Evolutionary conservation across 169 alveolate species (phyloP), one percentile per base, ranked within the genome.

Genomic region (Sarcocystis neurona): DNA sequence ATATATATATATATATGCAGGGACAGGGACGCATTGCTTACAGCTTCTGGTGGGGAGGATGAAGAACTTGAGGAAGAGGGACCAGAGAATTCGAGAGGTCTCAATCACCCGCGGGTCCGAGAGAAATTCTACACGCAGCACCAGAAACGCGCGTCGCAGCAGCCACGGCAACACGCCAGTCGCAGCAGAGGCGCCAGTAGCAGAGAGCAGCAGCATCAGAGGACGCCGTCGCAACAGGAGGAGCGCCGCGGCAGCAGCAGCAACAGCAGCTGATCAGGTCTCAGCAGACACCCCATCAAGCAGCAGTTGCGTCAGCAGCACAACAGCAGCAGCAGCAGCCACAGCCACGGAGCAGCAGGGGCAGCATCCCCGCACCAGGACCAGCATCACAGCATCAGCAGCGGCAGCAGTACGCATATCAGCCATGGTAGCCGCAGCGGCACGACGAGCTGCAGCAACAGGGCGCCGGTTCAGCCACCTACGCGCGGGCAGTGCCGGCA

Each of bases 51-150:
- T 68, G 15, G 95, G 95, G 27, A 93, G 90, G 32, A 93, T 78
- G 68, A 50, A 58, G 30, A 58, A 30, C 87, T 93, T 77, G 37
- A 91, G 88, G 32, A 93, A 37, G 60, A 94, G 93, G 3, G 82
- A 82, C 94, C 95, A 91, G 30, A 89, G n/a, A 50, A 89, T 47
- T 27, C 93, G 66, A 60, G 93, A 92, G 47, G 85, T 27, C 79
- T 93, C 93, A 30, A 93, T 85, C 70, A 93, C 94, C 56, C 95
- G 77, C 44, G 92, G 87, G 68, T 93, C 95, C 3, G 91, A 77
- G 56, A 93, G 70, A 72, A 93, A 93, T 53, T 93, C 95, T 93
- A 89, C 90, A 88, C 8, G 2, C 15, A 50, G n/a, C n/a, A n/a
- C n/a, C n/a, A n/a, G n/a, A n/a, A n/a, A n/a, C n/a, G n/a, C n/a